Percentiles rank a stretch among this genome's conserved stretches.
Evolutionary conservation across 768 basidiomycete genomes (phyloP).

Genomic region (Tephrocybe sp.): DNA sequence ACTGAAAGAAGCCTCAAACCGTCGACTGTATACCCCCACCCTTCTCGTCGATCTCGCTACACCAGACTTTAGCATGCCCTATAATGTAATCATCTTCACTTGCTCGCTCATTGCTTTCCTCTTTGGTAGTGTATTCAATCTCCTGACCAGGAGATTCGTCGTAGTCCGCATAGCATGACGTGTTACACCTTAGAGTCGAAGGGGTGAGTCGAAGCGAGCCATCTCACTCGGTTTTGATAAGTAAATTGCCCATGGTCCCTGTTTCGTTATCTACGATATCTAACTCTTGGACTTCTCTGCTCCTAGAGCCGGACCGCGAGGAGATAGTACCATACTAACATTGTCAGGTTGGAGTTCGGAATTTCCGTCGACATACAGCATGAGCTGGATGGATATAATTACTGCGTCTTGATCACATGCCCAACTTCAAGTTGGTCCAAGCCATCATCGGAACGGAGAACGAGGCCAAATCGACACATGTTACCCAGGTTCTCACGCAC

Average conservation of each 20-base stretch:
- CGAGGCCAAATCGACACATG: slow-evolving; percentile 30
- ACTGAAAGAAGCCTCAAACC: slow-evolving; percentile 13
- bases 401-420: slow-evolving; percentile 29
- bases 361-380: too few relatives aligned
- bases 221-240: slow-evolving; percentile 1
- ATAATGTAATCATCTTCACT: slow-evolving; percentile 98
- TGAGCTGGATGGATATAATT: slow-evolving; percentile 14
- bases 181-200: background rate
- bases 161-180: slow-evolving; percentile 32
- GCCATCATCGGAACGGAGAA: slow-evolving; percentile 35
- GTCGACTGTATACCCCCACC: slow-evolving; percentile 72
- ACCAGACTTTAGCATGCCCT: slow-evolving; percentile 99
- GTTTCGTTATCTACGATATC: slow-evolving; percentile 11
- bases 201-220: background rate
- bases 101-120: slow-evolving; percentile 88
- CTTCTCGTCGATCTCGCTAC: slow-evolving; percentile 93
- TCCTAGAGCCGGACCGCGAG: slow-evolving; percentile 7
- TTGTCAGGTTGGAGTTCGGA: slow-evolving; percentile 9
- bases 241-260: background rate
- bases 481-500: slow-evolving; percentile 34
- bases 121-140: slow-evolving; percentile 91
- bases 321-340: slow-evolving; percentile 8
- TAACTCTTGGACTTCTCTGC: background rate
- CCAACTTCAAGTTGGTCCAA: slow-evolving; percentile 11
- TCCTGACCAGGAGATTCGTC: slow-evolving; percentile 80